Base-by-base conservation (phyloP, 352 stramenopile genomes). In the Phytophthora hibernalis region DNA sequence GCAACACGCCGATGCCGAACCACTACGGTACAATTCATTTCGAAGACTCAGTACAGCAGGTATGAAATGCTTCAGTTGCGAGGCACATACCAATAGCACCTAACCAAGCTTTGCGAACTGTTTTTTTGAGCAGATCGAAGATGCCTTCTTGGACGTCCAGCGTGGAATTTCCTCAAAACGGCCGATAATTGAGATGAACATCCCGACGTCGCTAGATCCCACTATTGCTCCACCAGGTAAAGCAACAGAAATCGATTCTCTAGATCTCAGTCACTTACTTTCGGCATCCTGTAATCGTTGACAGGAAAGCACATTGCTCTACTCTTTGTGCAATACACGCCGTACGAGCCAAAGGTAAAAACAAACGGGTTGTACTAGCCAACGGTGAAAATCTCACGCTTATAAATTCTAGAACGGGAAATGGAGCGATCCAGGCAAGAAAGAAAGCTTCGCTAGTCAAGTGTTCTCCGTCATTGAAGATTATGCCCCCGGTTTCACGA, bases 311-410 rank as follows among this genome's bases (percentile, higher is more conserved):
- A 97, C 40, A 82, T 97, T n/a, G 90, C 87, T 37, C 65, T 97
- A 10, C 73, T 98, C 2, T 97, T 97, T 60, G 86, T 97, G 11
- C 91, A 97, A 72, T 98, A 97, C 64, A 96, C 92, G 4, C 91
- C 91, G 1, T 97, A 97, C 38, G 60, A 87, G 31, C 87, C 87
- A 38, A 91, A 93, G 72, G 87, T 90, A 59, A 51, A 28, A 16
- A 28, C 20, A 21, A 44, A 40, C 16, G 6, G 2, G 22, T 37
- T 8, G 2, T 43, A 22, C 10, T 21, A 5, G 37, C 31, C 50
- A 44, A 70, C 8, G 9, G 12, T 15, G 10, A 11, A 28, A 33
- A 33, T 33, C 28, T 33, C 8, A 12, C 8, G 28, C 28, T 33
- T 9, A 48, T 24, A 28, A 0, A 22, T 52, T 49, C 11, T 37